Conservation (phyloP, 2,329 filamentous ascomycete species). For the Colletotrichum sp. region DNA sequence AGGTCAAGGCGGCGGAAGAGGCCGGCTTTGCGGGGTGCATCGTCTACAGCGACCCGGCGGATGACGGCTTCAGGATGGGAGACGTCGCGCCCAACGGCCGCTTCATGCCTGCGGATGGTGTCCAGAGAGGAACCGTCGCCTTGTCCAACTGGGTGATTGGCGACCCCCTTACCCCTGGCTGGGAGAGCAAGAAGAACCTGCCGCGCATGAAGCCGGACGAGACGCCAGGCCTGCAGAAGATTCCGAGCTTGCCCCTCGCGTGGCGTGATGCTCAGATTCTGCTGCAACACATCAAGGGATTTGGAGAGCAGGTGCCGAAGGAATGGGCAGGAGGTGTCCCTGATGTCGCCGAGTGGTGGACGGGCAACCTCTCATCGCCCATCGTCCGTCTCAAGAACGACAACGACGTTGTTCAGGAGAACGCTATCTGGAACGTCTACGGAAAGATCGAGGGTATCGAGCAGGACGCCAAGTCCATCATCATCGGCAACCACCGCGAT, state of each 20-base stretch:
- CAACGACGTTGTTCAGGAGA: slow-evolving; percentile 82
- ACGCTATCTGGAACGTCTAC: slow-evolving; percentile 92
- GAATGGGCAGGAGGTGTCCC: slow-evolving; percentile 81
- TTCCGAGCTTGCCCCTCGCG: slow-evolving; percentile 87
- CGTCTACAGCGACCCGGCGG: slow-evolving; percentile 88
- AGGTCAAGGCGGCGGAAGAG: slow-evolving; percentile 88
- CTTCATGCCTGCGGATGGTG: slow-evolving; percentile 80
- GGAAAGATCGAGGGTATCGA: slow-evolving; percentile 86
- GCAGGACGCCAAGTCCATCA: slow-evolving; percentile 80
- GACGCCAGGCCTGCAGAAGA: slow-evolving; percentile 75
- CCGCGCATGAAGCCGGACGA: slow-evolving; percentile 73
- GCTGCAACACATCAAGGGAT: slow-evolving; percentile 75
- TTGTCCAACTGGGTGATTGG: slow-evolving; percentile 84
- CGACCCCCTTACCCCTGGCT: slow-evolving; percentile 91
- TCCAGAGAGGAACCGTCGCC: slow-evolving; percentile 83
- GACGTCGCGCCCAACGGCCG: slow-evolving; percentile 76
- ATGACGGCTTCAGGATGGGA: slow-evolving; percentile 81
- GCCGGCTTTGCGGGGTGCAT: slow-evolving; percentile 88
- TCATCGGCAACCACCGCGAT: slow-evolving; percentile 93
- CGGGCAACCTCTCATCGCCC: slow-evolving; percentile 76
- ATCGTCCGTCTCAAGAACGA: slow-evolving; percentile 83
- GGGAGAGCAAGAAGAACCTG: slow-evolving; percentile 71
- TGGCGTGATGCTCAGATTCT: slow-evolving; percentile 88
- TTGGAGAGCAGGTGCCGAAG: slow-evolving; percentile 71
- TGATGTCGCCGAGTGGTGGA: slow-evolving; percentile 76